Evolutionary conservation across 2,329 filamentous ascomycete genomes (phyloP).

Genomic region (Hortaea werneckii): DNA sequence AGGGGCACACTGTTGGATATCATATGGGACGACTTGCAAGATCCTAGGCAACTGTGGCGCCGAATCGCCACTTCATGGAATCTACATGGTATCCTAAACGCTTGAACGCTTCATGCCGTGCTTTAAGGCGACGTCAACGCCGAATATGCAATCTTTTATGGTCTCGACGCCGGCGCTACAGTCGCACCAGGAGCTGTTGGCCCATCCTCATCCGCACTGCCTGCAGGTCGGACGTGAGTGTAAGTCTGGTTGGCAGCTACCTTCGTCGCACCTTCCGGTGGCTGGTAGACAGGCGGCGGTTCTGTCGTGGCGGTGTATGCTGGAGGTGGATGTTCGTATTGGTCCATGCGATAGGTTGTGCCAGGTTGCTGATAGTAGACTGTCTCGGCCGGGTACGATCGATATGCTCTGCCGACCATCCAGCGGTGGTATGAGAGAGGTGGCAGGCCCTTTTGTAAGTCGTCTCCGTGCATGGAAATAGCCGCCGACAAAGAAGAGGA

Average conservation of each 20-base stretch:
- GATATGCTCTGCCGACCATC: conserved; percentile 16
- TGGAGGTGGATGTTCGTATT: conserved; percentile 22
- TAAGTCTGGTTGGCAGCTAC: conserved; percentile 25
- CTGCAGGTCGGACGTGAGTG: conserved; percentile 1
- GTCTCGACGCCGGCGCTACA: no score
- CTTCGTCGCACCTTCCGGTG: conserved; percentile 25
- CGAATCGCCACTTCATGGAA: no score
- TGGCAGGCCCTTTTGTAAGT: conserved; percentile 51
- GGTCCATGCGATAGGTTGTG: conserved; percentile 20
- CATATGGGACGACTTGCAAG: no score
- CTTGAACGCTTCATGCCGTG: no score
- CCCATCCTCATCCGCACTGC: no score
- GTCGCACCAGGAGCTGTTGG: no score
- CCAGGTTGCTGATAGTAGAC: conserved; percentile 9
- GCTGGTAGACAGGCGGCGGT: conserved; percentile 26
- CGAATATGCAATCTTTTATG: no score
- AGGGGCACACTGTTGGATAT: no score
- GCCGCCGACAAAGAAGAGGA: conserved; percentile 55
- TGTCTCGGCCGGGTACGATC: not conserved
- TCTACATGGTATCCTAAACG: no score
- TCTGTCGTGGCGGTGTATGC: conserved; percentile 23
- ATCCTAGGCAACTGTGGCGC: no score
- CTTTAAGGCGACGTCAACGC: no score
- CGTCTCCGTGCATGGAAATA: conserved; percentile 60
- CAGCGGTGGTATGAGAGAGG: conserved; percentile 59